Base-by-base conservation (phyloP, 2,329 filamentous ascomycete genomes). In the Penicillium fuscoglaucum region DNA sequence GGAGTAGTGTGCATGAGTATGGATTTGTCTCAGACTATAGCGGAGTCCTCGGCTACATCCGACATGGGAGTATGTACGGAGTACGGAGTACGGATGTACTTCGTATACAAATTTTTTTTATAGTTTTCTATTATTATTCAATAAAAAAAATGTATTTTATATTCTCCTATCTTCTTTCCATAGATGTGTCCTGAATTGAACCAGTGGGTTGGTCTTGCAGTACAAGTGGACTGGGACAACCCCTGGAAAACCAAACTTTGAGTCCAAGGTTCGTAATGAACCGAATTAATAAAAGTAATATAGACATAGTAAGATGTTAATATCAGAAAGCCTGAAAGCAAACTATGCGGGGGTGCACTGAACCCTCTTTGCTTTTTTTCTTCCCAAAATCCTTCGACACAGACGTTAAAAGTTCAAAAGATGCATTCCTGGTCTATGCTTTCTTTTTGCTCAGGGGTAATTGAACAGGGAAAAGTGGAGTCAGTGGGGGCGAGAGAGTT, bases 381-480 rank as follows among this genome's bases (percentile, higher is more conserved):
- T 28, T 12, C 1, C 41, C 7, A 19, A 39, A 39, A 39, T 15
- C 13, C 43, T 9, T 33, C 29, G 29, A 39, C 41, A 47, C 43
- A 28, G 35, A 51, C 48, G n/a, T 51, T 51, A 15, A 10, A 24
- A 33, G 19, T 33, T 17, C 49, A 37, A 35, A 19, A 44, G 37
- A n/a, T 41, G 37, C 57, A 63, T 63, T 61, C 58, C 21, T 65
- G 61, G 63, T 60, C 63, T 46, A 56, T 66, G 63, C 64, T 65
- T 65, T 28, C 6, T 26, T 26, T 26, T 26, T 7, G 24, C 24
- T 45, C 65, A 67, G 65, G 65, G 65, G 65, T 66, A 66, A 66
- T 60, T 52, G 52, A 26, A 44, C 39, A 2, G 39, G 39, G 40
- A 41, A 61, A 39, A 61, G 65, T 67, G 64, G 64, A 65, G 53